Conservation (phyloP, 768 basidiomycete genomes). For the Clavulina sp. region DNA sequence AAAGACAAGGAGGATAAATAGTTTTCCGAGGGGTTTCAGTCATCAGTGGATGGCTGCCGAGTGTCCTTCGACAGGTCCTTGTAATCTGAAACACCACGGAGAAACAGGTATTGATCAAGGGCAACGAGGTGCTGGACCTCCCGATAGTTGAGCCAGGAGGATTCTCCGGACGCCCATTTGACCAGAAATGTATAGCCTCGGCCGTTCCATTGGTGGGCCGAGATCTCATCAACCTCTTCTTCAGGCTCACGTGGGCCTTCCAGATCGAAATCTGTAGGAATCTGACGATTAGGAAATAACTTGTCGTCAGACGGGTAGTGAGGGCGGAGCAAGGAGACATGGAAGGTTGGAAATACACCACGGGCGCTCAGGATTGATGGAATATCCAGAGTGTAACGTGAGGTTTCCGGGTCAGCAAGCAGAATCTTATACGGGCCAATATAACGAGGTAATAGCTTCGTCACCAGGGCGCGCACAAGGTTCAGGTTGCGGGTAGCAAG, state of each 20-base stretch:
- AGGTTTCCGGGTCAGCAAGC: not conserved
- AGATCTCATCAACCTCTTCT: not conserved
- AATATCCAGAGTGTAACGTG: not conserved
- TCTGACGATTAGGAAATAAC: not conserved
- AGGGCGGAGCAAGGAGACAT: not conserved
- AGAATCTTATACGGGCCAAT: slow-evolving; percentile 8
- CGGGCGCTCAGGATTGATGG: not conserved
- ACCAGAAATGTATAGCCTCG: not conserved
- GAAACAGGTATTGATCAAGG: not conserved
- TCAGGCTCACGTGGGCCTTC: not conserved
- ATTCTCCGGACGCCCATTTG: not conserved
- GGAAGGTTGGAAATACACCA: not conserved
- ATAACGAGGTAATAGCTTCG: slow-evolving; percentile 11
- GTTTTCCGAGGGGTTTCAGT: no score
- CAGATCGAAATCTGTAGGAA: not conserved
- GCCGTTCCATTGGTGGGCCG: not conserved
- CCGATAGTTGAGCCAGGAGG: not conserved
- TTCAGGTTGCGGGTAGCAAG: slow-evolving; percentile 10
- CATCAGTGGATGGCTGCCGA: not conserved
- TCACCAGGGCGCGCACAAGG: slow-evolving; percentile 8
- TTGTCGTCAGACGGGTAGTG: not conserved
- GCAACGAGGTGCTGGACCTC: not conserved
- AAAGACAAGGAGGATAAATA: not conserved
- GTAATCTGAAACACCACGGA: not conserved
- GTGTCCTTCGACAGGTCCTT: not conserved